Percentiles rank a stretch among this genome's conserved stretches.
These are phyloP conservation scores for Melanopsichium pennsylvanicum DNA, from an alignment of 1,284 basidiomycete genomes.

Conservation along the genomic window DNA sequence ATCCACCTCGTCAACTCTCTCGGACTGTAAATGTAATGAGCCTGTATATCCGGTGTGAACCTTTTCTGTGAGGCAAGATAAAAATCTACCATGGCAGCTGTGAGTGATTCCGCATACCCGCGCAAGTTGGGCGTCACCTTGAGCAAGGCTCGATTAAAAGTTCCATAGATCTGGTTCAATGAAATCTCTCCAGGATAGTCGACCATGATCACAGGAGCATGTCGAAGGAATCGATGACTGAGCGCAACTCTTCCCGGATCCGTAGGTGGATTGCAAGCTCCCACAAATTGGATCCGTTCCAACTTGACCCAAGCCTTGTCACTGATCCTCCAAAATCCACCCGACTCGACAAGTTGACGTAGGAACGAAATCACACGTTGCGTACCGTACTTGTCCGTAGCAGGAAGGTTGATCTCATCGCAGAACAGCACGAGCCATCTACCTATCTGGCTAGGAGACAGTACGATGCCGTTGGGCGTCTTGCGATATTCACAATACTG, in stretches of 20 bases:
- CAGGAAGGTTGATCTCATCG: conserved; percentile 98
- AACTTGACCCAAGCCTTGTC: conserved; percentile 98
- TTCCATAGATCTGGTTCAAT: conserved; percentile 97
- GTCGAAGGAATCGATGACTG: conserved; percentile 93
- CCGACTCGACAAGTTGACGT: conserved; percentile 92
- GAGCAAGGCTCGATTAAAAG: conserved; percentile 95
- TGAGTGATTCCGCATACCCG: conserved; percentile 91
- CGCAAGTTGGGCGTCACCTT: conserved; percentile 94
- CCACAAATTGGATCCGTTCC: conserved; percentile 98
- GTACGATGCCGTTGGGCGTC: conserved; percentile 93
- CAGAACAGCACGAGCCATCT: conserved; percentile 99
- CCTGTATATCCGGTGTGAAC: conserved; percentile 95
- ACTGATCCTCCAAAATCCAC: conserved; percentile 91
- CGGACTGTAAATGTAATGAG: conserved; percentile 98
- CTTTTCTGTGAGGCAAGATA: conserved; percentile 91
- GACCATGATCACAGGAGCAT: conserved; percentile 99
- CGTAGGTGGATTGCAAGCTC: conserved; percentile 99
- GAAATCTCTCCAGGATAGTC: conserved; percentile 98
- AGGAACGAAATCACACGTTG: conserved; percentile 98
- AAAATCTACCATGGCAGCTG: conserved; percentile 96
- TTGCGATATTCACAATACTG: conserved; percentile 99
- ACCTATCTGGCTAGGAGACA: conserved; percentile 92
- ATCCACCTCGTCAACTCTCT: conserved; percentile 99
- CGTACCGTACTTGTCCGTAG: conserved; percentile 97
- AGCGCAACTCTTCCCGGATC: conserved; percentile 99